A percentile compares a stretch with the other conserved stretches of the same genome.
Conservation (phyloP, 768 basidiomycete genomes). For the Asterophora lycoperdoides region DNA sequence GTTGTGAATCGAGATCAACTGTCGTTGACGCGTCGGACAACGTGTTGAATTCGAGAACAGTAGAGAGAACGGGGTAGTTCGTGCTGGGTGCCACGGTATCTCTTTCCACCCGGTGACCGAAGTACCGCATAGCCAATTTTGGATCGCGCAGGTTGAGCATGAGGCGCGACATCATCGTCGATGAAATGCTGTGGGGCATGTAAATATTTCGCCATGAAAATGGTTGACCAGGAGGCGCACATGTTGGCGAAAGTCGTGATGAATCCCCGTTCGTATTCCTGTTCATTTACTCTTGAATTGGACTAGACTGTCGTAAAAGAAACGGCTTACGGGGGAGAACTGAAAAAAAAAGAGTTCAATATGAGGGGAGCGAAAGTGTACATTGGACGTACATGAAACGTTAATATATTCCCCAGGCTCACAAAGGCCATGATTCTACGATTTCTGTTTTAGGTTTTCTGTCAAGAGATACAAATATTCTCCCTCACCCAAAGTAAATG, state of each 20-base stretch:
- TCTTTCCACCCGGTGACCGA: background rate
- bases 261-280: slow-evolving; percentile 20
- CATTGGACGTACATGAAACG: slow-evolving; percentile 19
- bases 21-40: slow-evolving; percentile 1
- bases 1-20: background rate
- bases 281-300: background rate
- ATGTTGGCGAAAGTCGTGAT: slow-evolving; percentile 21
- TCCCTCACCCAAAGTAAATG: slow-evolving; percentile 38
- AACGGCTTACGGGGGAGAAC: slow-evolving; percentile 14
- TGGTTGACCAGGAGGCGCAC: slow-evolving; percentile 8
- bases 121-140: slow-evolving; percentile 10
- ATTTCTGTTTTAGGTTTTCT: background rate
- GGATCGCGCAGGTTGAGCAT: slow-evolving; percentile 31
- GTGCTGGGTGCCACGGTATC: background rate
- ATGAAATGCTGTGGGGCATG: slow-evolving; percentile 21
- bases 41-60: slow-evolving; percentile 16
- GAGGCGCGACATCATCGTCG: slow-evolving; percentile 29
- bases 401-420: slow-evolving; percentile 18
- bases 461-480: background rate
- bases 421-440: slow-evolving; percentile 21
- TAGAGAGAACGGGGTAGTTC: slow-evolving; percentile 16
- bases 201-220: background rate
- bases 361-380: background rate
- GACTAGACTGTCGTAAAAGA: no score
- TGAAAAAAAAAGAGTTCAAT: slow-evolving; percentile 1